phyloP scores from a whole-genome alignment of 768 basidiomycete genomes.

The Auricularia heimuer region DNA sequence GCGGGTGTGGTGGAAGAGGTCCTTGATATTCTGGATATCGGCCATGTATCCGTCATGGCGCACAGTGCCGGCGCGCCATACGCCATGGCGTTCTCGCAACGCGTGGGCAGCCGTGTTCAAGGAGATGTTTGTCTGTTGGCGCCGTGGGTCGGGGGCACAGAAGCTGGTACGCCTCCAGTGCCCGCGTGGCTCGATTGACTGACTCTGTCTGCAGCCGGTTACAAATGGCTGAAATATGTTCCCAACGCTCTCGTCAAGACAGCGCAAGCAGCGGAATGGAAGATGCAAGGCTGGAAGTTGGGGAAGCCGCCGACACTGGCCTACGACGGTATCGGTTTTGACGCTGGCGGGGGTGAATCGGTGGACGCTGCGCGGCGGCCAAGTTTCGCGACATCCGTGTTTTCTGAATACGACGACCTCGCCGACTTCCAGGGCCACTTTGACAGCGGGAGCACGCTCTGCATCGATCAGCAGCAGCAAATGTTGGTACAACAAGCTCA shows the following conservation, averaged over 20 bases:
- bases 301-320: conserved; percentile 86
- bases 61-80: conserved; percentile 96
- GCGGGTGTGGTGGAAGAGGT: conserved; percentile 84
- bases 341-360: conserved; percentile 29
- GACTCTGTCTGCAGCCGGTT: conserved; percentile 44
- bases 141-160: conserved; percentile 92
- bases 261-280: conserved; percentile 96
- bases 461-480: conserved; percentile 24
- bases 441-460: conserved; percentile 68
- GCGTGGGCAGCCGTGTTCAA: conserved; percentile 59
- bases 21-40: conserved; percentile 67
- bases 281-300: conserved; percentile 92
- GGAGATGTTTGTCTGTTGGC: conserved; percentile 85
- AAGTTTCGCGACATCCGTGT: conserved; percentile 60
- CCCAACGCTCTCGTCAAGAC: conserved; percentile 89
- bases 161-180: conserved; percentile 54
- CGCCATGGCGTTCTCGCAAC: conserved; percentile 79
- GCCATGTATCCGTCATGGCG: conserved; percentile 81
- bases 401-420: conserved; percentile 84
- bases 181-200: conserved; percentile 9
- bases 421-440: conserved; percentile 82
- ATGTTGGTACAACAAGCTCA: conserved; percentile 5
- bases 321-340: conserved; percentile 80
- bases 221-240: conserved; percentile 96
- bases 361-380: conserved; percentile 45